Evolutionary conservation across 2,329 filamentous ascomycete genomes (phyloP).

Genomic region (Fusarium chuoi): DNA sequence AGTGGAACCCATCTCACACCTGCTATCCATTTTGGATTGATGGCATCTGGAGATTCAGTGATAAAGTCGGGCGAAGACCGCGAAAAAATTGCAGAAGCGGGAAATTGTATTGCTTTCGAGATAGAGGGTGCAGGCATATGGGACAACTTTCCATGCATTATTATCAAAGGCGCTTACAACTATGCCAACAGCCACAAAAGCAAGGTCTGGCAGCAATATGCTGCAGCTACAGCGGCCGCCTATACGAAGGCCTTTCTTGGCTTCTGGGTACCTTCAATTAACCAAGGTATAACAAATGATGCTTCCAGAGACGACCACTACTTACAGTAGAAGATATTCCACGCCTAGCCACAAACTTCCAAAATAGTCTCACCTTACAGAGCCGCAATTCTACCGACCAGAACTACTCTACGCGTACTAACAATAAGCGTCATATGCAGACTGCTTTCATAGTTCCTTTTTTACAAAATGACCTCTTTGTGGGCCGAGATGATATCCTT

Average conservation of each 20-base stretch:
- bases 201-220: background rate
- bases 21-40: background rate
- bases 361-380: accelerated
- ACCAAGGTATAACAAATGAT: accelerated
- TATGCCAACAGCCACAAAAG: background rate
- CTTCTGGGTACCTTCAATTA: accelerated
- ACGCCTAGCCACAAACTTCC: accelerated
- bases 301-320: background rate
- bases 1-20: background rate
- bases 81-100: accelerated
- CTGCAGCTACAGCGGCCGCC: background rate
- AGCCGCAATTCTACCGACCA: accelerated
- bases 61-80: background rate
- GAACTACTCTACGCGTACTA: accelerated
- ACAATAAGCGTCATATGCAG: accelerated
- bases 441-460: background rate
- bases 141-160: background rate
- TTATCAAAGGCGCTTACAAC: background rate
- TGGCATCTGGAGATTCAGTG: background rate
- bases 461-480: background rate
- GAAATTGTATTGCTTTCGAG: background rate
- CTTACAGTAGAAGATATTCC: background rate
- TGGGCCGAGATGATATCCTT: background rate
- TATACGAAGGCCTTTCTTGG: background rate
- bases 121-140: background rate